Percentiles rank a stretch among this genome's conserved stretches.
Evolutionary conservation across 768 basidiomycete genomes (phyloP).

Genomic region (Pleurotus tuber-regium): DNA sequence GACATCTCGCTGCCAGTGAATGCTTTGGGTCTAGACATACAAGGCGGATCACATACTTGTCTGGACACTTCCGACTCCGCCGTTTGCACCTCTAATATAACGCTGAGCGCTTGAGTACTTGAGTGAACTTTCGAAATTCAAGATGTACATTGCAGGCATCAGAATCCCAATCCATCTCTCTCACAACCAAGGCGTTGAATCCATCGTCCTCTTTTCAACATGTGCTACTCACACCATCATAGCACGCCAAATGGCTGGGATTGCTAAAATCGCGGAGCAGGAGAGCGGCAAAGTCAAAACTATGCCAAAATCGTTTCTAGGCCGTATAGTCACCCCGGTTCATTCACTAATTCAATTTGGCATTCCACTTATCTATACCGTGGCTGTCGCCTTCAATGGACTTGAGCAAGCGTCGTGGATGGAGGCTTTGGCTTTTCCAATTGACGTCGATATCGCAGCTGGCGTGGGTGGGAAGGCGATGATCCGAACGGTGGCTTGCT

Average conservation of each 20-base stretch:
- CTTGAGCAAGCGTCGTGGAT: conserved; percentile 36
- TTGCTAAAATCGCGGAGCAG: conserved; percentile 7
- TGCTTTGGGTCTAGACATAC: no score
- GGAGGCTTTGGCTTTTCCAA: conserved; percentile 22
- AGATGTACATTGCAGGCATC: conserved; percentile 23
- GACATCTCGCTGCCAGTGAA: no score
- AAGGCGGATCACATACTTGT: no score
- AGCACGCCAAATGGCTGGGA: background rate
- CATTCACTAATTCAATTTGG: conserved; percentile 21
- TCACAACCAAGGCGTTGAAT: conserved; percentile 21
- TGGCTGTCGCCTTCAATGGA: conserved; percentile 23
- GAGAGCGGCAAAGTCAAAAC: conserved; percentile 19
- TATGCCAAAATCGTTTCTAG: conserved; percentile 17
- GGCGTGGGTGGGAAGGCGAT: conserved; percentile 21
- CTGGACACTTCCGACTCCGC: no score
- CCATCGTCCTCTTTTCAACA: conserved; percentile 13
- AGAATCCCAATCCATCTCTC: conserved; percentile 11
- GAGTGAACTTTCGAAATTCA: no score
- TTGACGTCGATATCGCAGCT: conserved; percentile 13
- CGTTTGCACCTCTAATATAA: no score
- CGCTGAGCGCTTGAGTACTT: no score
- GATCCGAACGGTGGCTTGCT: conserved; percentile 25
- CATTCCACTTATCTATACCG: conserved; percentile 26
- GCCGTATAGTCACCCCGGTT: conserved; percentile 25
- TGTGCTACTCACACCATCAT: background rate